Evolutionary conservation across 345 rosid species (phyloP).

Genomic region (Brassica incana): DNA sequence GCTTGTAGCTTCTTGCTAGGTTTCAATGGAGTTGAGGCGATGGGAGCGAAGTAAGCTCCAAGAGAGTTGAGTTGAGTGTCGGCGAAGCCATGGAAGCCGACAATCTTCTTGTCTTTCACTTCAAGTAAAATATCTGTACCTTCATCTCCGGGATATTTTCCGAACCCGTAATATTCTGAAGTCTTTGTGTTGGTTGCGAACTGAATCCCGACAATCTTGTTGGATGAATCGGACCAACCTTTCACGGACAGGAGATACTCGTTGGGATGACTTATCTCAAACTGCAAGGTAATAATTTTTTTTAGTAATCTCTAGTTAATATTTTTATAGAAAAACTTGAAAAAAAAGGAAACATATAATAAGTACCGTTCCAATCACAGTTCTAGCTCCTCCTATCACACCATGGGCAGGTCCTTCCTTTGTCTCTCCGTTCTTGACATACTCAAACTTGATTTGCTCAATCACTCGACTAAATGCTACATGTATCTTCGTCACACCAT

Average conservation of each 20-base stretch:
- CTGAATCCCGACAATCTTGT: conserved; percentile 18
- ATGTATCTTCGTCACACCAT: conserved; percentile 21
- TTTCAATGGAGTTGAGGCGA: neutral
- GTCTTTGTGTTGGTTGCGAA: conserved; percentile 17
- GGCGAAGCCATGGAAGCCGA: conserved; percentile 32
- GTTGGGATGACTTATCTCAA: conserved; percentile 14
- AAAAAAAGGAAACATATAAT: neutral
- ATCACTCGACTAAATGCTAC: neutral
- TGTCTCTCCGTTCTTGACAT: neutral
- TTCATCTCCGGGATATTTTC: neutral
- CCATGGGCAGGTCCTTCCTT: neutral
- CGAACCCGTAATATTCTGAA: neutral
- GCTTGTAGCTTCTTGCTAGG: neutral
- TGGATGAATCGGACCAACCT: conserved; percentile 7
- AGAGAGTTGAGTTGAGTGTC: conserved; percentile 18
- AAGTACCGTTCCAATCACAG: neutral
- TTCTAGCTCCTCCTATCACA: neutral
- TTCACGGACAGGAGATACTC: conserved; percentile 15
- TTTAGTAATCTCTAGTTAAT: neutral
- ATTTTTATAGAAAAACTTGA: neutral
- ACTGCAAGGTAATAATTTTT: neutral
- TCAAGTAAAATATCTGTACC: conserved; percentile 21
- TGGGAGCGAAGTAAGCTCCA: conserved; percentile 32
- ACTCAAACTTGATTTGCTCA: neutral
- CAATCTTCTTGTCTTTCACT: conserved; percentile 31